Evolutionary conservation across 176 grass and related monocot genomes (phyloP), one percentile per base, ranked within the genome.

Genomic region (Zoysia japonica): DNA sequence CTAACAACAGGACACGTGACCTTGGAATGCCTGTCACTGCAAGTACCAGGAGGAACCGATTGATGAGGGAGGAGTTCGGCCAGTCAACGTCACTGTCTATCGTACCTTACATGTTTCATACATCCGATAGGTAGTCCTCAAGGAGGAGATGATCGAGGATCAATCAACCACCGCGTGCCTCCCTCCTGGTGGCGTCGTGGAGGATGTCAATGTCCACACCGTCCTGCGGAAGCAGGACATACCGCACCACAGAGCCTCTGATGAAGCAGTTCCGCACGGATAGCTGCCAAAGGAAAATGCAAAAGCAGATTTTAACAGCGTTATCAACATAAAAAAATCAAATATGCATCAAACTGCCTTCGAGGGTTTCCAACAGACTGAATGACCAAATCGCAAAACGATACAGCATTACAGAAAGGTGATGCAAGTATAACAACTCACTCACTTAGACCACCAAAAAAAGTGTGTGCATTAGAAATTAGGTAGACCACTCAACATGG

Each of bases 181-280:
- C 92, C 87, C 96, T 93, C 70, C 96, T 88, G 17, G 96, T 95
- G 76, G 96, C 96, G 19, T 99, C 96, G 74, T 99, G 96, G 75
- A 99, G 96, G 79, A 99, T 99, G 67, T 99, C 96, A 0, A 95
- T 68, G 54, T 99, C 96, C 7, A 99, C 96, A 0, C 92, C 96
- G 12, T 99, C 96, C 59, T 87, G 96, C 0, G 96, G 96, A 47
- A 99, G 92, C 17, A 94, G 80, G 47, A 99, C 96, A 9, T 99
- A 99, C n/a, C 96, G 77, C 71, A 99, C 96, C 69, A 99, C 96
- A 1, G 96, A 99, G 67, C 96, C 96, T 51, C 96, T 84, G 70
- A 99, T 99, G 78, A 99, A 99, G 82, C 96, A 99, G 84, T 99
- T 99, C 42, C 96, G 78, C 57, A 99, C 96, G 2, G 96, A 95